phyloP scores from a whole-genome alignment of 495 filamentous ascomycete genomes.

The Hypoxylon cercidicola region DNA sequence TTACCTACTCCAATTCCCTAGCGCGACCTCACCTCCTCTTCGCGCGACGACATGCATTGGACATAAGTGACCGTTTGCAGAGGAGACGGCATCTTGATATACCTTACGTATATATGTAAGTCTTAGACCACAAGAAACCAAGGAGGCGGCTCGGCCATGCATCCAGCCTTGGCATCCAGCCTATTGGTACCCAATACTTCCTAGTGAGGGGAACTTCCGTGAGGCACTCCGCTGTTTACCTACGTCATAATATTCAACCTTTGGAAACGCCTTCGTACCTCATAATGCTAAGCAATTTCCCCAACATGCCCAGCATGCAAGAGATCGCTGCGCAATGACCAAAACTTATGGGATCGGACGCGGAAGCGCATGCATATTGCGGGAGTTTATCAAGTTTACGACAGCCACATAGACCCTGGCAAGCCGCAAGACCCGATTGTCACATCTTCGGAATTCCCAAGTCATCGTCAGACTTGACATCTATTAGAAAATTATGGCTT shows the following conservation, averaged over 20 bases:
- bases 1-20: slow-evolving; percentile 2
- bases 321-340: slow-evolving; percentile 10
- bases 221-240: slow-evolving; percentile 6
- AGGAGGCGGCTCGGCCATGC: not conserved
- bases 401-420: slow-evolving; percentile 10
- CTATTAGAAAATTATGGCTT: not conserved
- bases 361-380: not conserved
- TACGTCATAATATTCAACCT: slow-evolving; percentile 7
- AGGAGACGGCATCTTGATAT: not conserved
- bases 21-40: slow-evolving; percentile 12
- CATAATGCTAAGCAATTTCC: not conserved
- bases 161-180: slow-evolving; percentile 8
- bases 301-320: slow-evolving; percentile 5
- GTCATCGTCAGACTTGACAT: slow-evolving; percentile 1
- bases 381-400: slow-evolving; percentile 11
- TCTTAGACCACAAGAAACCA: not conserved
- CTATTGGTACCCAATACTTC: slow-evolving; percentile 17
- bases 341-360: slow-evolving; percentile 16
- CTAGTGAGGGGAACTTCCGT: slow-evolving; percentile 3
- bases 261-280: slow-evolving; percentile 13
- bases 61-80: too few relatives aligned
- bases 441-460: slow-evolving; percentile 11
- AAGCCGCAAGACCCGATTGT: not conserved
- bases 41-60: not conserved
- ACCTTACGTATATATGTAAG: slow-evolving; percentile 1